Base-by-base conservation (phyloP, 345 rosid species). In the Hevea brasiliensis region DNA sequence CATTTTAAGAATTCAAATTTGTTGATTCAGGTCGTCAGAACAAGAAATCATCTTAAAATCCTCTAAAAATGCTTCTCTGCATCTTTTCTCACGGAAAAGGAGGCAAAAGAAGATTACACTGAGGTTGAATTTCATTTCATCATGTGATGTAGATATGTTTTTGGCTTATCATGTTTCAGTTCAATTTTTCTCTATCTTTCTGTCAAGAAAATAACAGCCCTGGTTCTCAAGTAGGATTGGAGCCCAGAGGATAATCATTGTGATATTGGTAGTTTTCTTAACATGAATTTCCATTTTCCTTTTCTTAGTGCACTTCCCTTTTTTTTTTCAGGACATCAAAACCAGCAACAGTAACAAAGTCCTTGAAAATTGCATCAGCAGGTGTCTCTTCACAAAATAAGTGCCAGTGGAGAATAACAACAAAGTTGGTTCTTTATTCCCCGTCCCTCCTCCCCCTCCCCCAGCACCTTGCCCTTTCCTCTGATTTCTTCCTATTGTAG, bases 21-120 rank as follows among this genome's bases (percentile, higher is more conserved):
- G 10, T 64, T 53, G 23, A 73, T 62, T 81, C 88, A 90, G 95
- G 86, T 84, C 78, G 68, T 66, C 78, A 57, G 81, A 76, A 71
- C 82, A 73, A 58, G 85, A 79, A 76, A 77, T 79, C 72, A 79
- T 78, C 6, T 61, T 79, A 72, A 83, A 72, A 62, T 76, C 85
- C 32, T 79, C 82, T 54, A 72, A 55, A 68, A 77, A 81, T 80
- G 71, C 84, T 70, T 72, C 86, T 21, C 50, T 70, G 18, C 72
- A 73, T 75, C 73, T 73, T 57, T 69, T 86, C 71, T 75, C 85
- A 35, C 76, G 64, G 67, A 84, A 83, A 65, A 86, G 73, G 67
- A 81, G 77, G 78, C 80, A 74, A 59, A 57, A 81, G 69, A 87
- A 84, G 76, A 58, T 66, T 47, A 69, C 73, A 65, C 77, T 77